These are phyloP conservation scores for Oryza meyeriana DNA, from an alignment of 176 grass and related monocot species.

Conservation along the genomic window DNA sequence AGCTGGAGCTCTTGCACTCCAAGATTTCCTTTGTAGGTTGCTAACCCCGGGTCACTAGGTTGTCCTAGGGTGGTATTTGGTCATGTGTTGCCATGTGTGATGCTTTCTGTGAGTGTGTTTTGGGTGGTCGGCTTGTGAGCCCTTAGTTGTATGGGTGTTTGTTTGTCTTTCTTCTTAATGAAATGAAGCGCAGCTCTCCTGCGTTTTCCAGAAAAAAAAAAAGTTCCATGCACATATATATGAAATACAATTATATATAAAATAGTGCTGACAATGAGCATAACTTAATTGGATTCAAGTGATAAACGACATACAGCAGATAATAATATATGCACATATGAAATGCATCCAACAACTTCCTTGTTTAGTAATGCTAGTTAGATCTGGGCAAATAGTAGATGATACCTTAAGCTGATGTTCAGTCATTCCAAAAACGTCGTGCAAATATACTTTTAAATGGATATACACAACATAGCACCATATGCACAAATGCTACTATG, in stretches of 20 bases:
- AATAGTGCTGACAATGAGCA: slow-evolving; percentile 3
- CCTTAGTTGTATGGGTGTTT: too few species aligned
- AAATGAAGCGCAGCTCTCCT: too few species aligned
- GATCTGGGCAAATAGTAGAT: background rate
- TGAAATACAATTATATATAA: background rate
- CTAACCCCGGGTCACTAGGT: too few species aligned
- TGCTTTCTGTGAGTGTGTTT: too few species aligned
- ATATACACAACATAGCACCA: slow-evolving; percentile 10
- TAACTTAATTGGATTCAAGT: background rate
- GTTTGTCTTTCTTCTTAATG: too few species aligned
- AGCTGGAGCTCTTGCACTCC: too few species aligned
- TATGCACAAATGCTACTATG: slow-evolving; percentile 15
- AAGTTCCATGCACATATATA: background rate
- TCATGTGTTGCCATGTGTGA: too few species aligned
- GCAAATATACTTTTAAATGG: background rate
- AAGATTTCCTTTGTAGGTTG: too few species aligned
- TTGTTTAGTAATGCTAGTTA: background rate
- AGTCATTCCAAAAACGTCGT: slow-evolving; percentile 1
- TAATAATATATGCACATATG: background rate
- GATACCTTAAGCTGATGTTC: background rate
- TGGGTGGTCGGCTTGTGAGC: too few species aligned
- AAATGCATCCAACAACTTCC: background rate
- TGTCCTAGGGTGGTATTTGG: too few species aligned
- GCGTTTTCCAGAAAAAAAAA: too few species aligned
- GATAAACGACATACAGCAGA: slow-evolving; percentile 11